These are phyloP conservation scores for Auricularia heimuer DNA, from an alignment of 768 basidiomycete species.

Conservation along the genomic window DNA sequence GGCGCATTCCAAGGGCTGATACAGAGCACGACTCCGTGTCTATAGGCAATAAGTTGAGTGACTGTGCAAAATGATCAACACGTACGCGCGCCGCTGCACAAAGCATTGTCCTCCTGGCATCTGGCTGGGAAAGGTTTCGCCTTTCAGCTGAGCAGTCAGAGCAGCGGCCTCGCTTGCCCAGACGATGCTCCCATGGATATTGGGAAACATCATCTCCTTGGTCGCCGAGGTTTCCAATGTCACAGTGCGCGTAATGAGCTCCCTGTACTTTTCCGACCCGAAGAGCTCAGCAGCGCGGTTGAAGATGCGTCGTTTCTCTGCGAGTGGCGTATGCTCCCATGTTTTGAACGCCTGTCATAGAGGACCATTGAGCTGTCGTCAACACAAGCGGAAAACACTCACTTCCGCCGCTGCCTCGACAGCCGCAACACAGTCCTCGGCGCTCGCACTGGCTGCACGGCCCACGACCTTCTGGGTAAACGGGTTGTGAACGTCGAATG, in stretches of 20 bases:
- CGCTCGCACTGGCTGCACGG: constrained; percentile 33
- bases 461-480: constrained; percentile 34
- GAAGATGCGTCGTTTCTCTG: constrained; percentile 32
- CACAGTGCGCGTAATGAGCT: constrained; percentile 23
- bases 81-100: constrained; percentile 38
- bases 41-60: constrained; percentile 12
- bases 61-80: constrained; percentile 32
- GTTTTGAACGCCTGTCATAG: constrained; percentile 34
- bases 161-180: constrained; percentile 18
- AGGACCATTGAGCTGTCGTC: constrained; percentile 33
- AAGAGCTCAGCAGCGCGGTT: constrained; percentile 39
- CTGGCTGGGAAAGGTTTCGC: constrained; percentile 29
- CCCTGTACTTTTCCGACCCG: constrained; percentile 31
- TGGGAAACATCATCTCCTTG: constrained; percentile 19
- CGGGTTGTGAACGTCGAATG: constrained; percentile 40
- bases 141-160: constrained; percentile 29
- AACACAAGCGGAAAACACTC: constrained; percentile 7
- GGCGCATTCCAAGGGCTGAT: constrained; percentile 53
- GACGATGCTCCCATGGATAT: constrained; percentile 16
- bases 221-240: constrained; percentile 32
- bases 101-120: constrained; percentile 36
- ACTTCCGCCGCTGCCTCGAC: constrained; percentile 7
- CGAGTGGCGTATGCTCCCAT: constrained; percentile 34
- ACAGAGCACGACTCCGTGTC: constrained; percentile 18
- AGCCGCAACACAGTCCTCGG: constrained; percentile 12